Conservation (phyloP, 2,329 filamentous ascomycete species). For the Podosphaera aphanis region DNA sequence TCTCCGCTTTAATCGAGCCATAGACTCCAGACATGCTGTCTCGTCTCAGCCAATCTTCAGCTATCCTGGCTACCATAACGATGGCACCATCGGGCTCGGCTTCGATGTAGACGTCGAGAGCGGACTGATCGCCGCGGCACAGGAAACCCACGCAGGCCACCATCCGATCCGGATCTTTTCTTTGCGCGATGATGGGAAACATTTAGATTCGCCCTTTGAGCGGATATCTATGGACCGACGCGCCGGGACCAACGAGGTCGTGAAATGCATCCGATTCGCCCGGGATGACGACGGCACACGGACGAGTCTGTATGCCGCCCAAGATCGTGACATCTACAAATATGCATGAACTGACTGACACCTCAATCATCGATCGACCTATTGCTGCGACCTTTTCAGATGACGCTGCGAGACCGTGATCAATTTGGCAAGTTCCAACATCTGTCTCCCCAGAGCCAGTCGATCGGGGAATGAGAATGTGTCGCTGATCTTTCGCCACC, state of each 20-base stretch:
- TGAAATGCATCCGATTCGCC: slow-evolving; percentile 8
- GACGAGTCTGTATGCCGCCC: slow-evolving; percentile 9
- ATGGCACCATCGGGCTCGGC: slow-evolving; percentile 24
- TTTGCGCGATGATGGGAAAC: slow-evolving; percentile 9
- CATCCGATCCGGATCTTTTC: slow-evolving; percentile 10
- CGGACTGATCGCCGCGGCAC: slow-evolving; percentile 29
- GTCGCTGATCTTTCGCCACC: too few species aligned
- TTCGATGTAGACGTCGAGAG: slow-evolving; percentile 26
- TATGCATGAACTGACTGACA: background rate
- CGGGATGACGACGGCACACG: slow-evolving; percentile 5
- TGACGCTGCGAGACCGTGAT: too few species aligned
- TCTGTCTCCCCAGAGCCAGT: too few species aligned
- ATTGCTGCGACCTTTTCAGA: too few species aligned
- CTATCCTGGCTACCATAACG: slow-evolving; percentile 28
- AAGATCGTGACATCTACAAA: background rate
- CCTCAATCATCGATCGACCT: too few species aligned
- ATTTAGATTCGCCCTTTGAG: slow-evolving; percentile 1
- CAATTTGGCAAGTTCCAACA: too few species aligned
- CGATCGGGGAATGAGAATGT: too few species aligned
- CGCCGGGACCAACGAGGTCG: background rate
- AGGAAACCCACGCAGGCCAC: slow-evolving; percentile 12
- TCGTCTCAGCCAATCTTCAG: slow-evolving; percentile 19
- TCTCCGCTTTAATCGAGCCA: slow-evolving; percentile 21
- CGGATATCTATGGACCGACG: background rate
- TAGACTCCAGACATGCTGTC: background rate